Base-by-base conservation (phyloP, 148 eudicot genomes). In the Cornus controversa region DNA sequence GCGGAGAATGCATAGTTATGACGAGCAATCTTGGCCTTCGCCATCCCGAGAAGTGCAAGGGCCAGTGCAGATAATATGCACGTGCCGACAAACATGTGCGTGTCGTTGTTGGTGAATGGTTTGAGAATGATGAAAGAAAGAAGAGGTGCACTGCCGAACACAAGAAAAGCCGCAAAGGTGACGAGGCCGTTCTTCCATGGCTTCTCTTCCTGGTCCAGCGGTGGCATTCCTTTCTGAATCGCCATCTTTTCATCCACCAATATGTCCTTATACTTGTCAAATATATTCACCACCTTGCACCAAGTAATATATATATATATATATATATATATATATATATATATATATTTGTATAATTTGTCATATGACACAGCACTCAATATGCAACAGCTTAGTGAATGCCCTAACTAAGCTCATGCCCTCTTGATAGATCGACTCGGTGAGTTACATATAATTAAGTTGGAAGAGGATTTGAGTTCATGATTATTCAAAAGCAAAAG, bases 151-250 rank as follows among this genome's bases (percentile, higher is more conserved):
- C 88, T 80, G 14, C 96, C 96, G 16, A 89, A 89, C 18, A 81
- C 15, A 14, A 88, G 77, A 80, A 91, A 91, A 23, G 94, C 85
- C 0, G 47, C 76, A 77, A 91, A 91, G 2, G 93, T 91, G 65
- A 91, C 83, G 22, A 91, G 73, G 0, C 93, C 91, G 45, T 88
- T 91, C 82, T 91, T 91, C 96, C 93, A 91, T 36, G 96, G 90
- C 85, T 91, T 86, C n/a, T 84, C 87, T 9, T 82, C 80, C 40
- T 88, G 72, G 75, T 87, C 85, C 1, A 77, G 81, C 13, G 86
- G 85, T 66, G 84, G 53, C 53, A 81, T 73, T 27, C 89, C 88
- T 70, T 89, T 87, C 67, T 83, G 85, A 5, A 75, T 70, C 53
- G 77, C 80, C 81, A 91, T 78, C 73, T 83, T 78, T n/a, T 91